Evolutionary conservation across 2,329 filamentous ascomycete genomes (phyloP).

Genomic region (Pochonia chlamydosporia): DNA sequence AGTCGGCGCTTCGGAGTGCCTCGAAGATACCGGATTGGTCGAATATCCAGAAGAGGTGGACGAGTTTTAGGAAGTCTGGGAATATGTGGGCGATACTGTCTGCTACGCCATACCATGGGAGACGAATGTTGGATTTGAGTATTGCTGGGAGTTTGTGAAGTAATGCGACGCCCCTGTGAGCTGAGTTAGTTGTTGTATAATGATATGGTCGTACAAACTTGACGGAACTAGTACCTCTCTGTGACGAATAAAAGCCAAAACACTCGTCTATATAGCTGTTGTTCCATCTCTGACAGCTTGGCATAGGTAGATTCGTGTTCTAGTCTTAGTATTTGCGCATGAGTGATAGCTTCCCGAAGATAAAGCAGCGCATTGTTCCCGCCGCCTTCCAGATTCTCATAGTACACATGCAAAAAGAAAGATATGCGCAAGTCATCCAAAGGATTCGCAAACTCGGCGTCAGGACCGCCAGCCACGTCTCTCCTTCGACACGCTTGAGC

Average conservation of each 20-base stretch:
- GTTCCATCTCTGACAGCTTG: slow-evolving; percentile 28
- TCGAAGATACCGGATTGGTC: slow-evolving; percentile 44
- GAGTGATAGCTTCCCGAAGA: slow-evolving; percentile 44
- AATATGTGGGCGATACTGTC: slow-evolving; percentile 38
- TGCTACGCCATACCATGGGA: slow-evolving; percentile 23
- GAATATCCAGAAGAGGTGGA: slow-evolving; percentile 44
- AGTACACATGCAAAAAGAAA: slow-evolving; percentile 47
- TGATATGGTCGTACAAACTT: too few relatives aligned
- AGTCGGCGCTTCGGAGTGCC: slow-evolving; percentile 32
- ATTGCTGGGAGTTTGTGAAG: slow-evolving; percentile 43
- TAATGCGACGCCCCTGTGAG: slow-evolving; percentile 38
- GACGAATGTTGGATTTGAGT: slow-evolving; percentile 34
- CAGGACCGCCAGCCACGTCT: background rate
- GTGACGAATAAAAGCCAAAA: slow-evolving; percentile 45
- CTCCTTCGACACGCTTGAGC: slow-evolving; percentile 10
- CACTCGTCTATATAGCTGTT: slow-evolving; percentile 34
- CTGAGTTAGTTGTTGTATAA: too few relatives aligned
- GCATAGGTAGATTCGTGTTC: slow-evolving; percentile 37
- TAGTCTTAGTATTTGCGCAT: slow-evolving; percentile 43
- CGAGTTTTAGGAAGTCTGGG: slow-evolving; percentile 42
- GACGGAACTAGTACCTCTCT: slow-evolving; percentile 23
- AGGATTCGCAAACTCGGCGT: slow-evolving; percentile 14
- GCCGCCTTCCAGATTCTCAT: slow-evolving; percentile 42
- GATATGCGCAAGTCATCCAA: slow-evolving; percentile 38
- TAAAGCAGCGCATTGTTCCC: slow-evolving; percentile 41